phyloP scores from a whole-genome alignment of 768 basidiomycete genomes.

The Saitozyma podzolica region DNA sequence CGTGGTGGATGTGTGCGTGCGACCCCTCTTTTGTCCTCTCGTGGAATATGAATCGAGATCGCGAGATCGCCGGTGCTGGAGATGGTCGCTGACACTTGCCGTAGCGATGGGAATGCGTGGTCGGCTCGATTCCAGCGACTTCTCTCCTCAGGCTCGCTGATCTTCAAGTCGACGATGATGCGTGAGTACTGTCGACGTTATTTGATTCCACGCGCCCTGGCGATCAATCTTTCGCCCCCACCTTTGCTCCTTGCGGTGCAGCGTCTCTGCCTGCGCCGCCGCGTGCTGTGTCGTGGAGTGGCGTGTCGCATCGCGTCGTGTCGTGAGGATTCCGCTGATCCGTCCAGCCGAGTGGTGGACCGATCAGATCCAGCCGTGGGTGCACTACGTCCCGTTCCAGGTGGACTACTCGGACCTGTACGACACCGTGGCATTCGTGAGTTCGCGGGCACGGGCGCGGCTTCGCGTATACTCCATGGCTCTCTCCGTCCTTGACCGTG shows the following conservation, averaged over 20 bases:
- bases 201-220: not conserved
- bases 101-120: constrained; percentile 51
- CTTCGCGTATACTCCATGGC: not conserved
- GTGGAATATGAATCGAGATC: too few species aligned
- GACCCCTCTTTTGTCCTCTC: not conserved
- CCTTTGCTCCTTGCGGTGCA: too few species aligned
- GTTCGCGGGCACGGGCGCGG: not conserved
- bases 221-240: not conserved
- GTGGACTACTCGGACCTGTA: constrained; percentile 45
- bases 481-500: too few species aligned
- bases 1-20: constrained; percentile 47
- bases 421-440: constrained; percentile 41
- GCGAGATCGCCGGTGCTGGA: too few species aligned
- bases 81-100: too few species aligned
- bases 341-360: constrained; percentile 48
- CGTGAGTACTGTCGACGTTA: constrained; percentile 24
- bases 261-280: too few species aligned
- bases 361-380: constrained; percentile 50
- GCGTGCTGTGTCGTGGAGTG: too few species aligned
- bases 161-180: constrained; percentile 50
- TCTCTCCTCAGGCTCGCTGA: constrained; percentile 36
- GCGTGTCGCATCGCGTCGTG: too few species aligned
- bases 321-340: not conserved
- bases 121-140: constrained; percentile 49
- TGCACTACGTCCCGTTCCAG: constrained; percentile 50